phyloP scores from a whole-genome alignment of 208 protist species.

The Trypanosoma brucei region DNA sequence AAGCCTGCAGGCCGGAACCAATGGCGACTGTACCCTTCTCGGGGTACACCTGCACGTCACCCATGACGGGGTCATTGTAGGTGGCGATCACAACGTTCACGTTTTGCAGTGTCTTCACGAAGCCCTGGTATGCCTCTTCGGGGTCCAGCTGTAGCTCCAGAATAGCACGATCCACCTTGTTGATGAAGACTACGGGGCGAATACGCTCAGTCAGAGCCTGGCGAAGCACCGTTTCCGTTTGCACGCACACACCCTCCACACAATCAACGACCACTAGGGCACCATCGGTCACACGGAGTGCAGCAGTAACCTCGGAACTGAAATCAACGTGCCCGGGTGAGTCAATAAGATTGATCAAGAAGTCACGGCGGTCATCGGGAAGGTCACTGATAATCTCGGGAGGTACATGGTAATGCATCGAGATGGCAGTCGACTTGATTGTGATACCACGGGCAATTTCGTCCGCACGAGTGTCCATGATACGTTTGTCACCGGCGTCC shows the following conservation, averaged over 20 bases:
- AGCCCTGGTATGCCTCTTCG: conserved; percentile 83
- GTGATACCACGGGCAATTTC: conserved; percentile 98
- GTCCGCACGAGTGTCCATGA: conserved; percentile 70
- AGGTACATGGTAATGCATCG: conserved; percentile 96
- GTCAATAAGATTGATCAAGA: conserved; percentile 95
- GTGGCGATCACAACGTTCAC: conserved; percentile 94
- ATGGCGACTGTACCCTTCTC: conserved; percentile 97
- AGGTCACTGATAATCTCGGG: conserved; percentile 57
- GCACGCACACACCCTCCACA: conserved; percentile 99
- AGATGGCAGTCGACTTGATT: conserved; percentile 99
- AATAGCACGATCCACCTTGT: conserved; percentile 97
- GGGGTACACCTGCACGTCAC: conserved; percentile 79
- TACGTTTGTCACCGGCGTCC: conserved; percentile 66
- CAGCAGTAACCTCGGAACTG: conserved; percentile 98
- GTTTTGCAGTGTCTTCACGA: conserved; percentile 74
- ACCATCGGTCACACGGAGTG: conserved; percentile 99
- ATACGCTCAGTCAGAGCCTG: conserved; percentile 96
- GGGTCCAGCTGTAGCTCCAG: conserved; percentile 86
- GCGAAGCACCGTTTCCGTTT: conserved; percentile 99
- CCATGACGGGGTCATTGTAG: conserved; percentile 93
- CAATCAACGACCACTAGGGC: conserved; percentile 99
- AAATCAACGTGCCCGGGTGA: conserved; percentile 98
- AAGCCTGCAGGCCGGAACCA: conserved; percentile 98
- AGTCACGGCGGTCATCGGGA: conserved; percentile 57
- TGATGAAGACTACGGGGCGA: conserved; percentile 98